Conservation (phyloP, 371 early-diverging fungal genomes). For the Choanephora cucurbitarum region DNA sequence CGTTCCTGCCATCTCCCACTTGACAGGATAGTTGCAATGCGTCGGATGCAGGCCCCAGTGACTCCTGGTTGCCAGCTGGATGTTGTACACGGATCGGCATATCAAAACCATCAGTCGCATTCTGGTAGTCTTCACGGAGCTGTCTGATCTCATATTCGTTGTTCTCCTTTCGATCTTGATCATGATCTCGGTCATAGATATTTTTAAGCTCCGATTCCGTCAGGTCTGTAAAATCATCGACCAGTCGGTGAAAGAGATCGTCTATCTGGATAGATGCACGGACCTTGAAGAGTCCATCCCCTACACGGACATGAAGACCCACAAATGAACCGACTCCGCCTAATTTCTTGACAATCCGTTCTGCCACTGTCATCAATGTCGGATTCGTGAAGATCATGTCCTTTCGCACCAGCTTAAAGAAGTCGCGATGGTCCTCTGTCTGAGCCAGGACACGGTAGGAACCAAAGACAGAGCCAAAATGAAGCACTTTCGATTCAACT, state of each 20-base stretch:
- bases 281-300: conserved; percentile 54
- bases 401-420: conserved; percentile 40
- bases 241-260: conserved; percentile 46
- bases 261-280: conserved; percentile 47
- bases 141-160: conserved; percentile 45
- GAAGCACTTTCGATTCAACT: conserved; percentile 45
- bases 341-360: conserved; percentile 40
- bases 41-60: conserved; percentile 26
- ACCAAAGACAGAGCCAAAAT: conserved; percentile 62
- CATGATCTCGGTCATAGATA: conserved; percentile 29
- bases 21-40: conserved; percentile 12
- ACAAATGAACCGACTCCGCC: conserved; percentile 47
- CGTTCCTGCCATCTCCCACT: conserved; percentile 9
- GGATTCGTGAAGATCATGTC: conserved; percentile 57
- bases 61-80: conserved; percentile 23
- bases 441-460: conserved; percentile 54
- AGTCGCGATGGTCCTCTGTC: conserved; percentile 37
- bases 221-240: conserved; percentile 43
- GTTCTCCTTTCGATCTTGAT: conserved; percentile 44
- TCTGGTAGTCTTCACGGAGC: conserved; percentile 20
- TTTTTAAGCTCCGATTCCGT: conserved; percentile 29
- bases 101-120: conserved; percentile 5
- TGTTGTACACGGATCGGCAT: conserved; percentile 40
- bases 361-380: conserved; percentile 41
- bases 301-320: conserved; percentile 58